These are phyloP conservation scores for Rhinocladiella mackenziei DNA, from an alignment of 2,329 filamentous ascomycete genomes.

Conservation along the genomic window DNA sequence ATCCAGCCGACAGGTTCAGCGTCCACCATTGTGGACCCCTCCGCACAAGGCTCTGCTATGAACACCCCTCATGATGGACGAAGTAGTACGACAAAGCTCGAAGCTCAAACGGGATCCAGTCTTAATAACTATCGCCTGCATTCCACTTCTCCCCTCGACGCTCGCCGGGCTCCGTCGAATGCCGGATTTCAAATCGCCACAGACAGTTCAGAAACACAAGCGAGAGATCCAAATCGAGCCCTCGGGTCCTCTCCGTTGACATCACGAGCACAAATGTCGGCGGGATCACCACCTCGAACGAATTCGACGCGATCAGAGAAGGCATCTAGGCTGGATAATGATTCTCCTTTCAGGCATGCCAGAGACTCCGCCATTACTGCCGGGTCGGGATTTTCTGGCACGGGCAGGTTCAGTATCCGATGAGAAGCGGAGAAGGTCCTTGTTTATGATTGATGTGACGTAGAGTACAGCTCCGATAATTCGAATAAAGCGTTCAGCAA, in stretches of 20 bases:
- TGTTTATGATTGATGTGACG: conserved; percentile 1
- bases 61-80: conserved; percentile 44
- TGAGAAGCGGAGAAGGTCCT: conserved; percentile 20
- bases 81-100: conserved; percentile 35
- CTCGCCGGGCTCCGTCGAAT: conserved; percentile 21
- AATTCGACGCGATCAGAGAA: conserved; percentile 10
- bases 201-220: conserved; percentile 3
- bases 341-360: conserved; percentile 16
- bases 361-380: conserved; percentile 20
- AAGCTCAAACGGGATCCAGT: conserved; percentile 11
- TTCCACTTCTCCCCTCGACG: conserved; percentile 25
- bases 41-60: conserved; percentile 40
- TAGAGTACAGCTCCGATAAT: neutral
- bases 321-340: conserved; percentile 6
- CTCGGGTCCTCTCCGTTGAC: conserved; percentile 20
- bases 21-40: conserved; percentile 45
- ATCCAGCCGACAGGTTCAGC: conserved; percentile 44
- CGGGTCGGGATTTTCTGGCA: conserved; percentile 12
- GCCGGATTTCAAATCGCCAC: conserved; percentile 20
- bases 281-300: conserved; percentile 8
- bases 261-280: conserved; percentile 16
- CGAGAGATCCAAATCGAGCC: conserved; percentile 18
- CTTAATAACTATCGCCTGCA: conserved; percentile 20
- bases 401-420: conserved; percentile 33
- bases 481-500: no score